A percentile compares a stretch with the other conserved stretches of the same genome.
Evolutionary conservation across 371 early-diverging fungal species (phyloP).

Genomic region (Mucor circinelloides): DNA sequence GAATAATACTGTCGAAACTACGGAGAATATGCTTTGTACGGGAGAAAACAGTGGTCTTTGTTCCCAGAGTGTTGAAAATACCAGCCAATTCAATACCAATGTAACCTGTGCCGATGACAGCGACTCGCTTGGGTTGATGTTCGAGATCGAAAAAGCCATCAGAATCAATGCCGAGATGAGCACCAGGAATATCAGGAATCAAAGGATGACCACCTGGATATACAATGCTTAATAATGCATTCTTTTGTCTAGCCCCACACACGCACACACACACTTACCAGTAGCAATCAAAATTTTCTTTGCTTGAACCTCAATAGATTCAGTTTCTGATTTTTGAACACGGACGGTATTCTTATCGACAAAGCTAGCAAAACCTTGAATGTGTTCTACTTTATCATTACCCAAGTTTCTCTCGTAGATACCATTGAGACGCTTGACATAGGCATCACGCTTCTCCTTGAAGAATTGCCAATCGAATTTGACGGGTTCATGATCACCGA

Average conservation of each 20-base stretch:
- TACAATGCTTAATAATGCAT: background rate
- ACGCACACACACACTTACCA: slow-evolving; percentile 50
- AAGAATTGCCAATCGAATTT: slow-evolving; percentile 74
- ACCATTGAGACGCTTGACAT: slow-evolving; percentile 93
- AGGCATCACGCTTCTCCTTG: slow-evolving; percentile 93
- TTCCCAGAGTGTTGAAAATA: slow-evolving; percentile 88
- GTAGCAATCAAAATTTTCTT: slow-evolving; percentile 91
- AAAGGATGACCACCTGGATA: slow-evolving; percentile 69
- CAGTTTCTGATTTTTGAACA: slow-evolving; percentile 56
- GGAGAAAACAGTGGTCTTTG: slow-evolving; percentile 86
- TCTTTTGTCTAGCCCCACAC: background rate
- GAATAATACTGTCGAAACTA: slow-evolving; percentile 89
- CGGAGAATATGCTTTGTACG: slow-evolving; percentile 88
- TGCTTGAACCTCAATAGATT: slow-evolving; percentile 61
- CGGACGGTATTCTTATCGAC: slow-evolving; percentile 73
- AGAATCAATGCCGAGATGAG: slow-evolving; percentile 86
- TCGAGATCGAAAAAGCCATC: slow-evolving; percentile 97
- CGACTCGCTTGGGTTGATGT: slow-evolving; percentile 88
- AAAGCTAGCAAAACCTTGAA: slow-evolving; percentile 88
- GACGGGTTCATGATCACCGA: slow-evolving; percentile 57
- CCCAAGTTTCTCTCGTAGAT: slow-evolving; percentile 92
- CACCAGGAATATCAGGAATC: slow-evolving; percentile 80
- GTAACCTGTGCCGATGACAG: slow-evolving; percentile 87
- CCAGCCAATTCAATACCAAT: slow-evolving; percentile 98
- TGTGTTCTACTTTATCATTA: slow-evolving; percentile 84